Conservation (phyloP, 371 early-diverging fungal species). For the Lichtheimia hyalospora region DNA sequence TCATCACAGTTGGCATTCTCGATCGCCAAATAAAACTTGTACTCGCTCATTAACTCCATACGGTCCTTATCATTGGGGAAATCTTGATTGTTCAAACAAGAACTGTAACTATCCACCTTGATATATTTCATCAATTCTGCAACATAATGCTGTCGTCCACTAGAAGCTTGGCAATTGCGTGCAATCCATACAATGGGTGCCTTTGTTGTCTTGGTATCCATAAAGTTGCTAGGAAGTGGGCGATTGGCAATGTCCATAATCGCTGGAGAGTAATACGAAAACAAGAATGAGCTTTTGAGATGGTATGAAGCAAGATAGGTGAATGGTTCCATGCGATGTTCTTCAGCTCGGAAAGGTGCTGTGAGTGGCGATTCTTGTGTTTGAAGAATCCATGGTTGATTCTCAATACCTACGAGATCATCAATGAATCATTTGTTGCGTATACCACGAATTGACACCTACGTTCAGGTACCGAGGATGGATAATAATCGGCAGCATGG, state of each 20-base stretch:
- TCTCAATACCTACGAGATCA: slow-evolving; percentile 14
- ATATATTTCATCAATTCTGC: slow-evolving; percentile 36
- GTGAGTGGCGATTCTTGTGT: slow-evolving; percentile 38
- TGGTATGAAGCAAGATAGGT: slow-evolving; percentile 40
- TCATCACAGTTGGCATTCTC: slow-evolving; percentile 46
- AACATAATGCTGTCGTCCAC: slow-evolving; percentile 36
- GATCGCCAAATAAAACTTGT: slow-evolving; percentile 44
- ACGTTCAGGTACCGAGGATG: slow-evolving; percentile 21
- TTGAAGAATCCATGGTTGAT: slow-evolving; percentile 41
- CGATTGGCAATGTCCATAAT: slow-evolving; percentile 35
- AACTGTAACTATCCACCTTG: slow-evolving; percentile 34
- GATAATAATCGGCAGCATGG: slow-evolving; percentile 31
- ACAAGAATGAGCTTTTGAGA: slow-evolving; percentile 30
- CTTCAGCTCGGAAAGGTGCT: slow-evolving; percentile 23
- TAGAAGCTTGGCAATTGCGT: slow-evolving; percentile 34
- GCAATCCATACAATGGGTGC: slow-evolving; percentile 45
- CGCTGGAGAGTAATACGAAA: slow-evolving; percentile 31
- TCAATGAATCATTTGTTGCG: background rate
- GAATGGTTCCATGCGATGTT: slow-evolving; percentile 24
- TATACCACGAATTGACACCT: background rate
- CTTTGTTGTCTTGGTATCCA: slow-evolving; percentile 23
- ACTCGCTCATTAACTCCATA: slow-evolving; percentile 22
- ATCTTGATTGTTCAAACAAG: slow-evolving; percentile 28
- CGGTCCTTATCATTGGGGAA: slow-evolving; percentile 36
- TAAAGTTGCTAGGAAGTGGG: slow-evolving; percentile 35